Percentiles rank a stretch among this genome's conserved stretches.
These are phyloP conservation scores for Penicillium frequentans DNA, from an alignment of 2,329 filamentous ascomycete species.

Conservation along the genomic window DNA sequence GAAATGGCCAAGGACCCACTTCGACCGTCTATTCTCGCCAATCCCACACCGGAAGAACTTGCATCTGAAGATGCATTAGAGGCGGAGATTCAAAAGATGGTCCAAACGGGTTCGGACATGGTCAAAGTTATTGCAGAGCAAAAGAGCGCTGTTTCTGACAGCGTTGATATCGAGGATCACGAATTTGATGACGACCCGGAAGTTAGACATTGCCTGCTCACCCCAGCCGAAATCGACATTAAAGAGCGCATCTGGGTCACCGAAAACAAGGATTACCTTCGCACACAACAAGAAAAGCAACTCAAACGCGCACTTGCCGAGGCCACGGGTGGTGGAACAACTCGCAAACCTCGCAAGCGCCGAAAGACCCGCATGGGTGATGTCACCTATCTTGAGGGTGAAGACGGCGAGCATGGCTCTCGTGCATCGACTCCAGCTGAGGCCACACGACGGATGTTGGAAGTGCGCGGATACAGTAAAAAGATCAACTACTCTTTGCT, in stretches of 20 bases:
- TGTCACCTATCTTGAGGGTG: conserved; percentile 46
- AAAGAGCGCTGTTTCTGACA: conserved; percentile 53
- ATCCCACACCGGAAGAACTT: conserved; percentile 60
- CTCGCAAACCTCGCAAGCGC: conserved; percentile 51
- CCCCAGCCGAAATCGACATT: conserved; percentile 69
- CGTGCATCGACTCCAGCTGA: conserved; percentile 69
- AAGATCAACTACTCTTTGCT: conserved; percentile 67
- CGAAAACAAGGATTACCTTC: conserved; percentile 90
- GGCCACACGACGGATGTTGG: conserved; percentile 67
- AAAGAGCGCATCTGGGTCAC: conserved; percentile 95
- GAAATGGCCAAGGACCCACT: conserved; percentile 28
- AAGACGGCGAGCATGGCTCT: conserved; percentile 60
- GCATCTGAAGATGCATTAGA: conserved; percentile 64
- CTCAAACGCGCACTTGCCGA: conserved; percentile 69
- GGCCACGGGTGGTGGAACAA: conserved; percentile 42
- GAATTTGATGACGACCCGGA: conserved; percentile 91
- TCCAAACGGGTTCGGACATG: conserved; percentile 46
- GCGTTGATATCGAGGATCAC: conserved; percentile 65
- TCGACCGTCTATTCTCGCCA: conserved; percentile 37
- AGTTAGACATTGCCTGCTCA: conserved; percentile 75
- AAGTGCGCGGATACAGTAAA: conserved; percentile 68
- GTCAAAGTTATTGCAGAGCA: conserved; percentile 26
- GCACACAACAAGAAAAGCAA: conserved; percentile 79
- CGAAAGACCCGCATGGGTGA: conserved; percentile 49
- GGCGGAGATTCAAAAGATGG: conserved; percentile 68